These are phyloP conservation scores for Leishmania major DNA, from an alignment of 208 protist species.

Conservation along the genomic window DNA sequence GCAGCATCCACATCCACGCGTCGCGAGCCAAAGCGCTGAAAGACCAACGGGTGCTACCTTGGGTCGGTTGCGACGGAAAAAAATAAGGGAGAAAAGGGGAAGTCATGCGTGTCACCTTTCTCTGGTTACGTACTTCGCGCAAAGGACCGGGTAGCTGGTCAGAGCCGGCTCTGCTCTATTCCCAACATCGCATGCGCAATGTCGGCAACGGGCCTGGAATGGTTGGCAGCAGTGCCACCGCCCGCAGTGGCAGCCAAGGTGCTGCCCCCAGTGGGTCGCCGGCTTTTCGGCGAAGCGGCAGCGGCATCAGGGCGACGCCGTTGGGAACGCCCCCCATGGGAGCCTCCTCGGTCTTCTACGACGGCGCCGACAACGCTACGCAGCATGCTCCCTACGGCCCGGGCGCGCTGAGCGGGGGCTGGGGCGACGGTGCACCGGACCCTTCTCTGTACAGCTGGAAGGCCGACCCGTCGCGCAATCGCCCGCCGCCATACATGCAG, in stretches of 20 bases:
- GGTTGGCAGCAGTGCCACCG: neutral
- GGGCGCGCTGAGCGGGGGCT: slow-evolving; percentile 13
- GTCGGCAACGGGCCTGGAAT: neutral
- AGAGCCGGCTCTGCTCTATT: slow-evolving; percentile 26
- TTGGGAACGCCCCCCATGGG: neutral
- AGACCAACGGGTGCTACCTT: neutral
- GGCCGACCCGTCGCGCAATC: slow-evolving; percentile 33
- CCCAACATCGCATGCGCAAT: slow-evolving; percentile 11
- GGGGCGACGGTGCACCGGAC: slow-evolving; percentile 18
- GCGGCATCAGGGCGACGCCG: neutral
- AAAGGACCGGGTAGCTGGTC: slow-evolving; percentile 65
- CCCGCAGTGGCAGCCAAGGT: neutral
- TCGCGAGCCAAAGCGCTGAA: neutral
- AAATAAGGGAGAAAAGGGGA: neutral
- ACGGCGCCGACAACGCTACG: slow-evolving; percentile 34
- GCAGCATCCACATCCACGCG: too few relatives aligned
- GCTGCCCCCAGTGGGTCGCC: neutral
- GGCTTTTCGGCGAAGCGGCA: slow-evolving; percentile 7
- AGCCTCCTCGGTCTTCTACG: slow-evolving; percentile 17
- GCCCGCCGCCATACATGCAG: slow-evolving; percentile 18
- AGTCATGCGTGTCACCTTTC: slow-evolving; percentile 16
- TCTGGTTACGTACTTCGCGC: slow-evolving; percentile 56
- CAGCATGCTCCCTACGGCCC: slow-evolving; percentile 16
- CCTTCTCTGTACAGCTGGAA: slow-evolving; percentile 52
- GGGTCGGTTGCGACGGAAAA: neutral